Base-by-base conservation (phyloP, 1,139 yeast genomes). In the Kodamaea fungicola region DNA sequence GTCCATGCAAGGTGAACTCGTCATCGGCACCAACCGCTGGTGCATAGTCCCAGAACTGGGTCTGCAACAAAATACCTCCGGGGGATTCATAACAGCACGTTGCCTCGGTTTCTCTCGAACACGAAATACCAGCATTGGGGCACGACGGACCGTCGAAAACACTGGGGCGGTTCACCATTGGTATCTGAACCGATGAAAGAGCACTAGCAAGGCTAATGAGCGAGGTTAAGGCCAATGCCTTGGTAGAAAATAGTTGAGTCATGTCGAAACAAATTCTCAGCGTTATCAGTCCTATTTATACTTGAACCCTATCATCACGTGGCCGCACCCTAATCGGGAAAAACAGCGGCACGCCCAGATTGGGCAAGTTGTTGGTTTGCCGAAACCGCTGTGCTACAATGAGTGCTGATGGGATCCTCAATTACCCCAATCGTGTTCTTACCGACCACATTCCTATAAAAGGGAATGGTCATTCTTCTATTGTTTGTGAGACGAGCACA, bases 21-120 rank as follows among this genome's bases (percentile, higher is more conserved):
- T 88, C 83, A 33, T 75, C 68, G 21, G 45, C 47, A 2, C 96
- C 96, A 42, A 83, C 71, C 2, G 94, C 80, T 0, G 97, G 97
- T 42, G 68, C 67, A 54, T 85, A 87, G 59, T 89, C 96, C 97
- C 97, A 92, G 61, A 90, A 89, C 57, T 92, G 97, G 0, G 97
- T 87, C 52, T 82, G 86, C 34, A 90, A 61, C 30, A 90, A 67
- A 10, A 89, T 73, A 1, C 97, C 97, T 25, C 94, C 92, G 2
- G 96, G 95, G 34, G 80, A 74, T 55, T 90, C 97, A 57, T 81
- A 87, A 58, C 97, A 92, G 55, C 98, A 92, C 1, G 80, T 57
- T 51, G 83, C 74, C 1, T 49, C 60, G 1, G 63, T 62, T 4
- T 65, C 56, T 10, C 59, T 47, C 52, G 96, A 85, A 34, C 59